These are phyloP conservation scores for Euclidium syriacum DNA, from an alignment of 345 rosid species.

Conservation along the genomic window DNA sequence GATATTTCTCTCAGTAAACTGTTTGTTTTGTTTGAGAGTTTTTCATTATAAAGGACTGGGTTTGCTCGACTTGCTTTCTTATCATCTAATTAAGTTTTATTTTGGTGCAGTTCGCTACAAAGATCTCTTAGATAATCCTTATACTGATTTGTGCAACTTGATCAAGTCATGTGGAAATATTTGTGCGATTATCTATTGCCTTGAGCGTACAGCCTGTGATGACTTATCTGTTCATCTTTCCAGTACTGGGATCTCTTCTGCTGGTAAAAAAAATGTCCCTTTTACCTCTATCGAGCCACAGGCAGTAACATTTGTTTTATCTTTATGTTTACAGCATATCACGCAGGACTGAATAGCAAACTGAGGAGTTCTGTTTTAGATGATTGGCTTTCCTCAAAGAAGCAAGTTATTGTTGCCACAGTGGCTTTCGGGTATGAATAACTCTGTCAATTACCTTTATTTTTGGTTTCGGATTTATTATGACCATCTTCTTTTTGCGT, in stretches of 20 bases:
- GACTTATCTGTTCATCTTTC: slow-evolving; percentile 72
- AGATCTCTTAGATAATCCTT: slow-evolving; percentile 74
- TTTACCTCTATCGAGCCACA: not conserved
- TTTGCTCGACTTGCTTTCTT: not conserved
- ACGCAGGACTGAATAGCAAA: slow-evolving; percentile 85
- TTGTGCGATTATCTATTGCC: slow-evolving; percentile 92
- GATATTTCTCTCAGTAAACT: not conserved
- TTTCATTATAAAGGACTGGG: not conserved
- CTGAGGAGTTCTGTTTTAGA: slow-evolving; percentile 75
- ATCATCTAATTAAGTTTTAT: slow-evolving; percentile 37
- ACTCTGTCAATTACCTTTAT: slow-evolving; percentile 11
- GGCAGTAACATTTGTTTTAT: not conserved
- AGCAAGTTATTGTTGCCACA: slow-evolving; percentile 94
- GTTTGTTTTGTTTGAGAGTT: not conserved
- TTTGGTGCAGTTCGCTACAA: slow-evolving; percentile 76
- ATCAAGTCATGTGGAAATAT: slow-evolving; percentile 64
- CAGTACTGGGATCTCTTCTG: slow-evolving; percentile 70
- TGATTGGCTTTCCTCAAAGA: slow-evolving; percentile 88
- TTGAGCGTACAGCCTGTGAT: slow-evolving; percentile 92
- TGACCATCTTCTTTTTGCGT: slow-evolving; percentile 31
- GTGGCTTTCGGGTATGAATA: slow-evolving; percentile 90
- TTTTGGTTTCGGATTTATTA: slow-evolving; percentile 20
- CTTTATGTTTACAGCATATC: slow-evolving; percentile 62
- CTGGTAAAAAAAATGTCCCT: slow-evolving; percentile 44
- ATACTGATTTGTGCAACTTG: slow-evolving; percentile 59